phyloP scores from a whole-genome alignment of 179 eudicot species.

The Beta corolliflora region DNA sequence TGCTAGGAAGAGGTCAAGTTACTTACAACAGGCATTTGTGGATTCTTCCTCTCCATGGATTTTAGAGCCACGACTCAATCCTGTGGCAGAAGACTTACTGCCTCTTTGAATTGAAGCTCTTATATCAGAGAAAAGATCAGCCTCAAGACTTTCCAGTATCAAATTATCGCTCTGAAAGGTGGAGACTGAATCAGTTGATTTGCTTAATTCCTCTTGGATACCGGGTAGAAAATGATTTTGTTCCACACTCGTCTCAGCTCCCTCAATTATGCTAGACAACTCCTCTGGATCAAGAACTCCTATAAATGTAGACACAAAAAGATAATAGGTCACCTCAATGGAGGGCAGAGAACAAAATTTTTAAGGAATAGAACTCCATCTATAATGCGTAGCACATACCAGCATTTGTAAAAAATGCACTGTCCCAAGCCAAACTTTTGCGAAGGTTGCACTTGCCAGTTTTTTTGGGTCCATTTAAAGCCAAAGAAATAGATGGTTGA shows the following conservation, averaged over 20 bases:
- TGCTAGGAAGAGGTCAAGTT: background rate
- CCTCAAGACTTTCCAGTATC: constrained; percentile 70
- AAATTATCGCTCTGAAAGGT: constrained; percentile 73
- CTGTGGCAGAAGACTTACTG: constrained; percentile 41
- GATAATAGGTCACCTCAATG: constrained; percentile 10
- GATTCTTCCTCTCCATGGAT: constrained; percentile 35
- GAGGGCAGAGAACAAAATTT: background rate
- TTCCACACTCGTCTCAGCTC: constrained; percentile 43
- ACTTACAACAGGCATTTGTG: constrained; percentile 47
- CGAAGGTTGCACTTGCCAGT: constrained; percentile 69
- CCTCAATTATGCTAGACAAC: constrained; percentile 76
- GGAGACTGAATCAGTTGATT: constrained; percentile 73
- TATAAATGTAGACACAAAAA: constrained; percentile 31
- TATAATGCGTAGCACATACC: constrained; percentile 41
- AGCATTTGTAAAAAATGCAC: constrained; percentile 85
- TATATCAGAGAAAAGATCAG: constrained; percentile 79
- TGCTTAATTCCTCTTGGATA: constrained; percentile 74
- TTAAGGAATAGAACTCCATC: background rate
- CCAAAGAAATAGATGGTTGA: constrained; percentile 41
- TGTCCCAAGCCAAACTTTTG: constrained; percentile 97
- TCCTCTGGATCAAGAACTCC: constrained; percentile 91
- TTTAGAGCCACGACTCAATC: constrained; percentile 27
- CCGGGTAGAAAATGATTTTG: constrained; percentile 54
- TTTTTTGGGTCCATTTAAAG: constrained; percentile 40
- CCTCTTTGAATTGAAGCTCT: constrained; percentile 95